Base-by-base conservation (phyloP, 2,329 filamentous ascomycete genomes). In the Beauveria sp. region DNA sequence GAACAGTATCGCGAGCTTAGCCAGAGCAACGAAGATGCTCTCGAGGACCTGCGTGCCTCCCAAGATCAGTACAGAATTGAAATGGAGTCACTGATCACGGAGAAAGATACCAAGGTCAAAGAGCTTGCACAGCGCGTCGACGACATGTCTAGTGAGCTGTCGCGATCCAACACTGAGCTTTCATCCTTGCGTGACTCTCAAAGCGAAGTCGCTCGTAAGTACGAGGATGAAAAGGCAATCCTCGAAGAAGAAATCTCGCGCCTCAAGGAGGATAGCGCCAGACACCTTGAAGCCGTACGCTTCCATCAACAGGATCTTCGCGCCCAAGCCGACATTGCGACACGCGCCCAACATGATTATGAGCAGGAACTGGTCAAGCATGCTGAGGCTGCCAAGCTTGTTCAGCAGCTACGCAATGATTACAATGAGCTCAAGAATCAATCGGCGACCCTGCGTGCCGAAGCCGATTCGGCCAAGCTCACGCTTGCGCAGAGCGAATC, bases 311-410 rank as follows among this genome's bases (percentile, higher is more conserved):
- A 96, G 68, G 93, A 98, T 69, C 84, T 98, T 48, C 93, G 95
- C 64, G 88, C 91, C 0, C 95, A 99, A 74, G 93, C 93, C 31
- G 90, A 96, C 50, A 98, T 99, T 69, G 92, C 95, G 2, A 88
- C 91, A 59, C 90, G 91, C 73, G 92, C 95, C 3, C 95, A 99
- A 72, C 89, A 96, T 71, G 93, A 95, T 67, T 99, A 99, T 71
- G 96, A 99, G 73, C 88, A 88, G 65, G 95, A 99, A 73, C 82
- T 99, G 12, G 84, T 96, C 69, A 97, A 95, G 77, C 95, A 99
- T 75, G 93, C 93, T 1, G 91, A 97, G 66, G 95, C 93, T n/a
- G 91, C 93, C 14, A 93, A 92, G 75, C 84, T 86, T 42, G 80
- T 97, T 16, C 91, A 96, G 67, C 82, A 82, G 59, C 80, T 96